Conservation (phyloP, 129 eudicot genomes). For the Lactuca saligna region DNA sequence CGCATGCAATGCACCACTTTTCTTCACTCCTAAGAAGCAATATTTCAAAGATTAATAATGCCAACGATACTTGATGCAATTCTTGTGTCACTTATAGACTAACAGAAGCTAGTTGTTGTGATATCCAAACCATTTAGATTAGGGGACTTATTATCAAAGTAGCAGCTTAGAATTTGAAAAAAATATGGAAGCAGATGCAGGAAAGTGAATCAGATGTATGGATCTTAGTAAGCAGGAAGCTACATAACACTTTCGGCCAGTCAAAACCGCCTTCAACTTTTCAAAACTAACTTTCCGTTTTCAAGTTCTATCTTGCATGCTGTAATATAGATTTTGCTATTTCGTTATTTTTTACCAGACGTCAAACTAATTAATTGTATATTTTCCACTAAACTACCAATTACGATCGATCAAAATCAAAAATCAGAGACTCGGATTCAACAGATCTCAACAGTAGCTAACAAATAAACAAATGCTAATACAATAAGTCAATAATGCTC, state of each 20-base stretch:
- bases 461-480: neutral
- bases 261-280: neutral
- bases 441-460: neutral
- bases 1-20: neutral
- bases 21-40: neutral
- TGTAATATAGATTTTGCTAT: neutral
- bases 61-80: too few species aligned
- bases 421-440: constrained; percentile 4
- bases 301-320: neutral
- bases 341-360: neutral
- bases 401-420: neutral
- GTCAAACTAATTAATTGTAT: neutral
- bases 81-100: too few species aligned
- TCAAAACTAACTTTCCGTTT: neutral
- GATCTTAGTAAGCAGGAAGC: neutral
- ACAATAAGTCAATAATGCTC: neutral
- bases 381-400: neutral
- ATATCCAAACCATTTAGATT: too few species aligned
- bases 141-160: too few species aligned
- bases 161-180: too few species aligned
- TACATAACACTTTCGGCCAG: neutral
- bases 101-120: too few species aligned
- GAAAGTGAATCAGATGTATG: neutral
- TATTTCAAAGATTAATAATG: neutral
- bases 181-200: neutral